A percentile compares a stretch with the other conserved stretches of the same genome.
phyloP scores from a whole-genome alignment of 345 rosid species.

The Eucalyptus erythrocorys region DNA sequence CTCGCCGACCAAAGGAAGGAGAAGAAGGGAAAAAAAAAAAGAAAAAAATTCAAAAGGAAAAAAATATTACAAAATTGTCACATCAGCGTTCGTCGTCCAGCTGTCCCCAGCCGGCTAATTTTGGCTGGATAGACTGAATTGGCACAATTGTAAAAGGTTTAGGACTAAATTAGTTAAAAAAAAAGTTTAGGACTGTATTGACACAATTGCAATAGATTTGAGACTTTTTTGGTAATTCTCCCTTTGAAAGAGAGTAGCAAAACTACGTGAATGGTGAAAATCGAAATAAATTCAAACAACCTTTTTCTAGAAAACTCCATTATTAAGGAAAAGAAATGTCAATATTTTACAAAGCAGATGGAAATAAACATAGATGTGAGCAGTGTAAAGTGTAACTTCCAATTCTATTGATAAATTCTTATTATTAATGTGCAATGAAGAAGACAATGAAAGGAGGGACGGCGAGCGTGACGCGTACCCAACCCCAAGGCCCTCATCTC shows the following conservation, averaged over 20 bases:
- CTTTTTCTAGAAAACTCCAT: neutral
- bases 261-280: neutral
- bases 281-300: neutral
- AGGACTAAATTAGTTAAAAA: no score
- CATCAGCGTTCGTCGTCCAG: no score
- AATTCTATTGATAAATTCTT: neutral
- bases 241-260: neutral
- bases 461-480: neutral
- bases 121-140: no score
- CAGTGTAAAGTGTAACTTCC: neutral
- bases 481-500: neutral
- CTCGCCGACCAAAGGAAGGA: no score
- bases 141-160: no score
- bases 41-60: no score
- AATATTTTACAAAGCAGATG: neutral
- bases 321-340: neutral
- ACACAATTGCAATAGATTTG: no score
- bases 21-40: no score
- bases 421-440: fast-evolving
- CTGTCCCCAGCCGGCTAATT: no score
- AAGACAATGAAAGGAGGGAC: neutral
- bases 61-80: no score
- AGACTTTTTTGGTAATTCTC: no score
- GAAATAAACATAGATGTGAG: neutral
- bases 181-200: no score